Conservation (phyloP, 2,329 filamentous ascomycete species). For the Talaromyces sp. region DNA sequence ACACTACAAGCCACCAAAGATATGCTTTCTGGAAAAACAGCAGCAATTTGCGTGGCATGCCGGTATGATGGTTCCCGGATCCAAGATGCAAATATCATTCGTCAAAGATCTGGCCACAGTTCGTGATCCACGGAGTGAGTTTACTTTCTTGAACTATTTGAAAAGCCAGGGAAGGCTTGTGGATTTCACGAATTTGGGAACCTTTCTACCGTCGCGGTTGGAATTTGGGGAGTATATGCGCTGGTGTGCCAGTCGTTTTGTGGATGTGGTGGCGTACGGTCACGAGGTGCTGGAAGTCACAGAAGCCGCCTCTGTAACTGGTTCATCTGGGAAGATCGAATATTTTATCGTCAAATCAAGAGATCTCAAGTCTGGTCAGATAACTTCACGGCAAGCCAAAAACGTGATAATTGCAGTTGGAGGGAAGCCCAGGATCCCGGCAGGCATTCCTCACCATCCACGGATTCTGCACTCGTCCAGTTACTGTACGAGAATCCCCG, state of each 20-base stretch:
- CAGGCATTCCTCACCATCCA: conserved; percentile 65
- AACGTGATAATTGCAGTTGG: conserved; percentile 65
- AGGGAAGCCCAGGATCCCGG: conserved; percentile 68
- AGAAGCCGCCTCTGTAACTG: neutral
- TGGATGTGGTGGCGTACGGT: conserved; percentile 69
- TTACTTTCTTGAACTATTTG: conserved; percentile 95
- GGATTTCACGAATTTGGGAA: conserved; percentile 85
- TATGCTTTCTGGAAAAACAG: conserved; percentile 88
- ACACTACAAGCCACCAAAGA: conserved; percentile 55
- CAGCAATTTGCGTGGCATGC: conserved; percentile 83
- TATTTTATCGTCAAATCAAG: conserved; percentile 67
- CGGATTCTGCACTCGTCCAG: conserved; percentile 85
- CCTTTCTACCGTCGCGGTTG: conserved; percentile 78
- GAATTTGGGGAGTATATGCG: conserved; percentile 96
- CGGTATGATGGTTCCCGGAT: conserved; percentile 89
- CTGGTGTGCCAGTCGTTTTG: conserved; percentile 84
- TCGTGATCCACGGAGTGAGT: conserved; percentile 81
- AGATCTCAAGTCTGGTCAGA: conserved; percentile 52
- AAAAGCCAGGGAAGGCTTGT: conserved; percentile 77
- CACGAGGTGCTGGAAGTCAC: conserved; percentile 71
- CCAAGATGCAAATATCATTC: conserved; percentile 97
- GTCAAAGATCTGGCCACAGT: conserved; percentile 93
- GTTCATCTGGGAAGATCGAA: conserved; percentile 46
- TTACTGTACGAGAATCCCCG: conserved; percentile 58
- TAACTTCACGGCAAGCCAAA: conserved; percentile 42